Evolutionary conservation across 331 rosid species (phyloP), one percentile per base, ranked within the genome.

Genomic region (Acacia concinna): DNA sequence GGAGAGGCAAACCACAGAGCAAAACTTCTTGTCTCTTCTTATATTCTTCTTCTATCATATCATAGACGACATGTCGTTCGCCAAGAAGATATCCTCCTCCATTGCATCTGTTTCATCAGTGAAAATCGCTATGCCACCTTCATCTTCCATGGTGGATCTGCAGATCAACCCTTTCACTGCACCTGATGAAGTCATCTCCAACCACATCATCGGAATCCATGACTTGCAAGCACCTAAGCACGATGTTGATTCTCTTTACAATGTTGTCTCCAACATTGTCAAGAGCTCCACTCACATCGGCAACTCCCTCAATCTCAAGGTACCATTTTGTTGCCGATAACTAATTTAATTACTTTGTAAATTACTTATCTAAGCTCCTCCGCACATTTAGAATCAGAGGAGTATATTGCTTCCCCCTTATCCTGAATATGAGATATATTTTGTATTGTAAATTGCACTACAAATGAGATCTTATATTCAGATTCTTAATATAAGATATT

Each of bases 201-300:
- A 38, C n/a, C 31, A 57, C 20, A 40, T 74, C 14, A 74, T 59
- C 11, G 69, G 78, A 44, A 40, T 40, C 59, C 79, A 75, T n/a
- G 71, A 75, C 21, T n/a, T 47, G 6, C 60, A 43, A 15, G 71
- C 79, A 8, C 35, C 38, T 2, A 62, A 54, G 60, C 17, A 41
- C 15, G 34, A 62, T 20, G 79, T 62, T 8, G 71, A 41, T 44
- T 43, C 34, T 43, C 79, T 75, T 41, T 62, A 17, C 79, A 75
- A 62, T 4, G 6, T 56, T 57, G 65, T 25, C 34, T 25, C 65
- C 18, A 57, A 27, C 18, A 11, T 57, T 25, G 65, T 57, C 34
- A 57, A 25, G 34, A 57, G 57, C 25, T 18, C 57, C 11, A 49
- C 11, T 49, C 10, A 18, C 57, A 20, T 49, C 25, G 23, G 23